Evolutionary conservation across 768 basidiomycete species (phyloP).

Genomic region (Mrakia frigida): DNA sequence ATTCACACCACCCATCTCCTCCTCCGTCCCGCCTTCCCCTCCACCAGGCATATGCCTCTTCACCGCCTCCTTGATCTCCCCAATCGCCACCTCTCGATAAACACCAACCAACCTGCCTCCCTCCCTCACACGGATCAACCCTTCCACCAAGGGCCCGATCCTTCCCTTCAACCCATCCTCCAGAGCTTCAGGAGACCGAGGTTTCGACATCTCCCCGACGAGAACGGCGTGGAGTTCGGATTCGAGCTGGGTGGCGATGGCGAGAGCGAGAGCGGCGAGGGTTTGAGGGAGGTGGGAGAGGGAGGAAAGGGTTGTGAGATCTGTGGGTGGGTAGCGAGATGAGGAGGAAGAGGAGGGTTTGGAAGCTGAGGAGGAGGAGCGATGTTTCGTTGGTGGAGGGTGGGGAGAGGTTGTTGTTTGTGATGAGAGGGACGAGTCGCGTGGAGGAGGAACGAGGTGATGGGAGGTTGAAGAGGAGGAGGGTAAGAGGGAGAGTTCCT

Average conservation of each 20-base stretch:
- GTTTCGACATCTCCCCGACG: constrained; percentile 53
- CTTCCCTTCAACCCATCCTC: constrained; percentile 34
- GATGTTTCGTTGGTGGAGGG: constrained; percentile 3
- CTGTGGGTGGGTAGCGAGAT: constrained; percentile 46
- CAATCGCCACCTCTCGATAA: constrained; percentile 58
- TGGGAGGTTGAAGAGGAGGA: not conserved
- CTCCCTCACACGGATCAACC: constrained; percentile 49
- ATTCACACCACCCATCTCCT: constrained; percentile 47
- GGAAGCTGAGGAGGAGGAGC: constrained; percentile 24
- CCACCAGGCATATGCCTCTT: constrained; percentile 59
- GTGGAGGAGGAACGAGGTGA: not conserved
- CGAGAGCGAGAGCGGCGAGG: constrained; percentile 62
- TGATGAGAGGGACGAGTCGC: not conserved
- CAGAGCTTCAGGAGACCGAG: constrained; percentile 5
- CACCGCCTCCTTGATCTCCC: constrained; percentile 56
- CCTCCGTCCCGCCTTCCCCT: constrained; percentile 49
- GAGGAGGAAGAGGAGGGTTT: constrained; percentile 33
- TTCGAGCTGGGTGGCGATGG: constrained; percentile 71
- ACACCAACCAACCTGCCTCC: constrained; percentile 26
- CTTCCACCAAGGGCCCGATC: constrained; percentile 65
- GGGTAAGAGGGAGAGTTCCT: not conserved
- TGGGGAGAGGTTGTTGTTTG: not conserved
- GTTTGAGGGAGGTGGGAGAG: constrained; percentile 71
- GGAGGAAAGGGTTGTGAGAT: constrained; percentile 64
- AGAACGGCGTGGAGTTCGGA: constrained; percentile 70